phyloP scores from a whole-genome alignment of 192 early-diverging fungal genomes.

The Nowakowskiella sp. region DNA sequence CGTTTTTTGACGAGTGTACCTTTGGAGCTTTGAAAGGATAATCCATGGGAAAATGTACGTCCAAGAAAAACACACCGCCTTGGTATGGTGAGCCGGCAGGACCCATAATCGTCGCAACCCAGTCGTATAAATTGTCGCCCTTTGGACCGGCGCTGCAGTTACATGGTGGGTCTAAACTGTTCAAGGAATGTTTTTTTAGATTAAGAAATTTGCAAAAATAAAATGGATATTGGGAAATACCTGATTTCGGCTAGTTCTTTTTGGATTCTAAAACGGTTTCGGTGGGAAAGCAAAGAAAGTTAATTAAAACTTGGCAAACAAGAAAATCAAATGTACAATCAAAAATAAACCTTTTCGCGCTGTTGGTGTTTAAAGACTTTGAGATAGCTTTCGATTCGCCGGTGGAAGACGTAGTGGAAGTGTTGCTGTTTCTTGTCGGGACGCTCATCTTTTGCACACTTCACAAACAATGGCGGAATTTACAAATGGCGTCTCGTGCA shows the following conservation, averaged over 20 bases:
- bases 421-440: too few relatives aligned
- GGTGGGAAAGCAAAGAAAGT: neutral
- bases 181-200: neutral
- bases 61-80: constrained; percentile 87
- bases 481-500: constrained; percentile 30
- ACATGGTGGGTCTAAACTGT: constrained; percentile 81
- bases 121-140: constrained; percentile 92
- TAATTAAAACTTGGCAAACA: neutral
- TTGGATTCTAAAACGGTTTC: constrained; percentile 81
- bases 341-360: neutral
- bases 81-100: constrained; percentile 81
- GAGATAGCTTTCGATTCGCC: too few relatives aligned
- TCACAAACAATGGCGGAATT: too few relatives aligned
- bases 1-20: constrained; percentile 26
- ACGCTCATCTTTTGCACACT: too few relatives aligned
- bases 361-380: neutral
- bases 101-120: constrained; percentile 90
- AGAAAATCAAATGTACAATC: neutral
- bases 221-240: neutral
- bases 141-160: constrained; percentile 95
- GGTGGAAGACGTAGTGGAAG: too few relatives aligned
- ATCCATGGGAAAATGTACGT: constrained; percentile 84
- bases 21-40: constrained; percentile 97
- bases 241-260: constrained; percentile 94
- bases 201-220: neutral